Conservation (phyloP, 805 yeast genomes). For the Barnettozyma pratensis region DNA sequence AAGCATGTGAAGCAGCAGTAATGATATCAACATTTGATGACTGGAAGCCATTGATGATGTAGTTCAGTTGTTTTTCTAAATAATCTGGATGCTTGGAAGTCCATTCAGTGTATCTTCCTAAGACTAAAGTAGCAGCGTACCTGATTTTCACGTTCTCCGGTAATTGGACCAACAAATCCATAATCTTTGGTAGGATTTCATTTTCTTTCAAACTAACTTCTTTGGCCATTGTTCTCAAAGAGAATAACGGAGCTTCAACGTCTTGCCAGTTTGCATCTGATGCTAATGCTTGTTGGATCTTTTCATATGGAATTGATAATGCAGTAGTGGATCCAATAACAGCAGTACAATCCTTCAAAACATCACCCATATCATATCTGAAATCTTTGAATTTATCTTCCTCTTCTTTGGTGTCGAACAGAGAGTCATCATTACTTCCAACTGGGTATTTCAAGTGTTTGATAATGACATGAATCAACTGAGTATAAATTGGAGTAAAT, state of each 20-base stretch:
- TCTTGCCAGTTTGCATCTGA: conserved; percentile 61
- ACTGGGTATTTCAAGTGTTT: conserved; percentile 72
- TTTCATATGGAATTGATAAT: conserved; percentile 61
- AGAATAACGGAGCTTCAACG: conserved; percentile 84
- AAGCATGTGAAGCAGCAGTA: conserved; percentile 87
- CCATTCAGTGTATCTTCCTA: conserved; percentile 98
- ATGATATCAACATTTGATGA: conserved; percentile 40
- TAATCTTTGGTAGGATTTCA: conserved; percentile 65
- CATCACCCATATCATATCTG: conserved; percentile 96
- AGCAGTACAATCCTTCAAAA: conserved; percentile 91
- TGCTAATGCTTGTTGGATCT: conserved; percentile 39
- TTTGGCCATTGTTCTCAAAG: conserved; percentile 91
- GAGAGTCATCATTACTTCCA: conserved; percentile 32
- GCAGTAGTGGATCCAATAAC: conserved; percentile 77
- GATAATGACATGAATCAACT: conserved; percentile 56
- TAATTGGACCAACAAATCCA: conserved; percentile 60
- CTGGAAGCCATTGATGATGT: conserved; percentile 72
- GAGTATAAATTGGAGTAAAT: conserved; percentile 50
- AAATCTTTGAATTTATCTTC: conserved; percentile 93
- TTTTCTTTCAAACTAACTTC: conserved; percentile 70
- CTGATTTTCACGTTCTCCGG: conserved; percentile 86
- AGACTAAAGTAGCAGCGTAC: conserved; percentile 87
- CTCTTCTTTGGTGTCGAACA: conserved; percentile 70
- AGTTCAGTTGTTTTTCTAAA: conserved; percentile 76
- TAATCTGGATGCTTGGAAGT: conserved; percentile 79